phyloP scores from a whole-genome alignment of 1,139 yeast genomes.

The Geotrichum restrictum region DNA sequence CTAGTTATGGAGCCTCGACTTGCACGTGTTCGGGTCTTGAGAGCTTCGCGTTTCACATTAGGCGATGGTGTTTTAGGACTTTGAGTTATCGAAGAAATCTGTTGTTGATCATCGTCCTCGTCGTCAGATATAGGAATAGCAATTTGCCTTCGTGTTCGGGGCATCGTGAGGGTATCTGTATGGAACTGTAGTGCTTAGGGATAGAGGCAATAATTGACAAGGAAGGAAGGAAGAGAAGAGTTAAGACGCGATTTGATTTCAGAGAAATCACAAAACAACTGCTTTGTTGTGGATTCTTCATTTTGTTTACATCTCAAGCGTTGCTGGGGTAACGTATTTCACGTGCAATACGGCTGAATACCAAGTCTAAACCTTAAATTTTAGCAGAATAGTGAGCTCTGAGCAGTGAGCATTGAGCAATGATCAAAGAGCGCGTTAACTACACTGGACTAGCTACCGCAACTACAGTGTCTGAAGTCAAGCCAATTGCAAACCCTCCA shows the following conservation, averaged over 20 bases:
- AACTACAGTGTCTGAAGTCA: too few relatives aligned
- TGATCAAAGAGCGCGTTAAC: too few relatives aligned
- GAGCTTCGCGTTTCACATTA: constrained; percentile 3
- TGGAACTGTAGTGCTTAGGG: too few relatives aligned
- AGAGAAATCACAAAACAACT: background rate
- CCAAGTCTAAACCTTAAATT: background rate
- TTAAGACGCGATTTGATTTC: background rate
- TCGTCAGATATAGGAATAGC: background rate
- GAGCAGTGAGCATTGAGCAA: too few relatives aligned
- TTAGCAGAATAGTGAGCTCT: too few relatives aligned
- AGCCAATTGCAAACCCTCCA: too few relatives aligned
- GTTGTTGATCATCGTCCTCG: background rate
- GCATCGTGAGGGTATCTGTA: constrained; percentile 8
- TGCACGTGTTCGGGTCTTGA: constrained; percentile 1
- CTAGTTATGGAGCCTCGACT: background rate
- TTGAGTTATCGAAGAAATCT: too few relatives aligned
- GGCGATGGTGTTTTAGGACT: constrained; percentile 6
- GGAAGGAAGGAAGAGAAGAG: background rate
- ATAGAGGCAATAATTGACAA: background rate
- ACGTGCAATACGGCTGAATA: constrained; percentile 1
- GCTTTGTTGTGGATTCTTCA: constrained; percentile 7
- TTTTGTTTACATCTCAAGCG: constrained; percentile 3
- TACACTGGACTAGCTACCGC: too few relatives aligned
- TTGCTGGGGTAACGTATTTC: constrained; percentile 2
- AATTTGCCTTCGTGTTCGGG: constrained; percentile 7